Conservation (phyloP, 2,329 filamentous ascomycete genomes). For the Trichoderma sp. region DNA sequence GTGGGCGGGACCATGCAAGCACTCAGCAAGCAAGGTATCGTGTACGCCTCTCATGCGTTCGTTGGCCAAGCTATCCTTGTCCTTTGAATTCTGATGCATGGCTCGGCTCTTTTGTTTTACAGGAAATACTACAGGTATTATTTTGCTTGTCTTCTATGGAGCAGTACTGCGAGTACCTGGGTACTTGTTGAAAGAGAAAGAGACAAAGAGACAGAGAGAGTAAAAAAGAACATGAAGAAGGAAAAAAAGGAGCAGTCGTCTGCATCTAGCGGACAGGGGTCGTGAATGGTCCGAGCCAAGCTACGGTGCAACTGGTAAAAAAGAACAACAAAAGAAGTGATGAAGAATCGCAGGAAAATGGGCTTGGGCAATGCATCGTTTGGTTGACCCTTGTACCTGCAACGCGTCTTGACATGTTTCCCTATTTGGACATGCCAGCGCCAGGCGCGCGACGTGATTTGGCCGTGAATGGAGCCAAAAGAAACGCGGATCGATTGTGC, state of each 20-base stretch:
- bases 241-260: neutral
- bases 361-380: neutral
- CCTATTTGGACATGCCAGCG: slow-evolving; percentile 31
- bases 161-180: no score
- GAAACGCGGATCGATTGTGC: neutral
- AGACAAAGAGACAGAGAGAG: neutral
- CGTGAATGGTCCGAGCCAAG: neutral
- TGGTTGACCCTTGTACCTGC: slow-evolving; percentile 24
- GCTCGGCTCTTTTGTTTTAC: neutral
- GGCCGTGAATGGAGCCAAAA: slow-evolving; percentile 25
- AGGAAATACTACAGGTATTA: neutral
- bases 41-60: slow-evolving; percentile 18
- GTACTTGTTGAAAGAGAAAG: neutral
- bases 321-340: neutral
- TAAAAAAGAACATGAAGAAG: neutral
- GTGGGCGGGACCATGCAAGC: slow-evolving; percentile 23
- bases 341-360: neutral
- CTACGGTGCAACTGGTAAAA: neutral
- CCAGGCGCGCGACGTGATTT: slow-evolving; percentile 34
- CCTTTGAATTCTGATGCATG: neutral
- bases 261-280: neutral
- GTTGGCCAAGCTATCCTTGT: slow-evolving; percentile 13
- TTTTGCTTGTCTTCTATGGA: neutral
- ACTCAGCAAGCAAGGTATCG: slow-evolving; percentile 19
- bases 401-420: slow-evolving; percentile 38